phyloP scores from a whole-genome alignment of 2,329 filamentous ascomycete species.

The Thermoascus crustaceus region DNA sequence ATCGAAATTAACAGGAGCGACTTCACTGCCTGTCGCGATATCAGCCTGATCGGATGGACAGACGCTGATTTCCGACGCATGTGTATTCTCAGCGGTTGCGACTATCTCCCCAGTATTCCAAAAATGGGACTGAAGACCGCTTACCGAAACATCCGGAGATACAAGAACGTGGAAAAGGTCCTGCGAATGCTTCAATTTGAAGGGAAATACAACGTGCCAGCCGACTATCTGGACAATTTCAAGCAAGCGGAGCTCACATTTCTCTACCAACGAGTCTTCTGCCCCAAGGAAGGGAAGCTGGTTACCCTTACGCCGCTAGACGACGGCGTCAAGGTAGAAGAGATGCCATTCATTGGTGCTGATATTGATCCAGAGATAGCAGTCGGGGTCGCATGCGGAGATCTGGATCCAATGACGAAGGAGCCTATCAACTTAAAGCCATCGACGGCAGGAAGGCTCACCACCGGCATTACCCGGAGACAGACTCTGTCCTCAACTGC shows the following conservation, averaged over 20 bases:
- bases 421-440: constrained; percentile 43
- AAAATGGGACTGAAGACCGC: constrained; percentile 90
- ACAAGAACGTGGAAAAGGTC: constrained; percentile 77
- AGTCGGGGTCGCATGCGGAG: constrained; percentile 65
- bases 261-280: constrained; percentile 89
- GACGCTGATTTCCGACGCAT: constrained; percentile 87
- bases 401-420: constrained; percentile 87
- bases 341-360: constrained; percentile 74
- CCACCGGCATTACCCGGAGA: constrained; percentile 28
- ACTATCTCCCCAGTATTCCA: constrained; percentile 81
- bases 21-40: constrained; percentile 79
- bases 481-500: constrained; percentile 37
- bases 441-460: constrained; percentile 22
- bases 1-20: constrained; percentile 84
- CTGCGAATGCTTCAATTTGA: constrained; percentile 81
- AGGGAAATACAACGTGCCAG: constrained; percentile 71
- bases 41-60: constrained; percentile 85
- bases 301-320: constrained; percentile 67
- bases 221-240: constrained; percentile 73
- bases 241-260: constrained; percentile 86
- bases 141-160: constrained; percentile 78
- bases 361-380: constrained; percentile 63
- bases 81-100: constrained; percentile 94
- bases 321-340: constrained; percentile 53
- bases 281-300: constrained; percentile 60